Base-by-base conservation (phyloP, 306 rosid genomes). In the Cucurbita argyrosperma region DNA sequence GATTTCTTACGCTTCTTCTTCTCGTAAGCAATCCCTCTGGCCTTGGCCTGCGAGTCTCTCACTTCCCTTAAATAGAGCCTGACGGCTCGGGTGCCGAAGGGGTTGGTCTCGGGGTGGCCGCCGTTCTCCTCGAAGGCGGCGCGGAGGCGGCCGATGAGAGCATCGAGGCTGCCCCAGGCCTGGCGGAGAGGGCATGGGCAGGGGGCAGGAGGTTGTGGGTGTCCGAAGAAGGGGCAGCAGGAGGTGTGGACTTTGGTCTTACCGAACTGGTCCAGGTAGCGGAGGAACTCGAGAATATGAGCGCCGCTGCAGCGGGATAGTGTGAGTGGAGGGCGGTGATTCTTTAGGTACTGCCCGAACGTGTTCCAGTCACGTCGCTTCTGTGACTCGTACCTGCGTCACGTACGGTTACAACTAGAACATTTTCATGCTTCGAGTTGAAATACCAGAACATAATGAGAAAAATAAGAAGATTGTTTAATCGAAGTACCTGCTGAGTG, bases 111-210 rank as follows among this genome's bases (percentile, higher is more conserved):
- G 0, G 96, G 93, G 56, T 82, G 81, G 13, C 96, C 98, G 7
- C 96, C 98, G 85, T 92, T 90, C 82, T 92, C 98, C 71, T 92
- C 98, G 56, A 87, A 92, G 18, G 98, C 98, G 5, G 96, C 98
- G 59, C 98, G 82, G 15, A 92, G 86, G 30, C 98, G 84, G 13
- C 97, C 97, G 53, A 92, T 88, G 76, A 92, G 89, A 0, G 96
- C 96, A 71, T 92, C 98, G 6, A 92, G 90, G 77, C 92, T 87
- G 5, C 73, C 73, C 73, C 73, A 68, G 19, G 73, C 73, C 42
- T 68, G 73, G 0, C 73, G 79, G 5, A 92, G 86, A 6, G 97
- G 97, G 76, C 97, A 92, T 4, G 95, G 86, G 74, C 97, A 92
- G 3, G 97, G 92, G 1, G 90, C 95, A 0, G 95, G 95, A 0